Base-by-base conservation (phyloP, 75 land plant species). In the Pinus tabuliformis region DNA sequence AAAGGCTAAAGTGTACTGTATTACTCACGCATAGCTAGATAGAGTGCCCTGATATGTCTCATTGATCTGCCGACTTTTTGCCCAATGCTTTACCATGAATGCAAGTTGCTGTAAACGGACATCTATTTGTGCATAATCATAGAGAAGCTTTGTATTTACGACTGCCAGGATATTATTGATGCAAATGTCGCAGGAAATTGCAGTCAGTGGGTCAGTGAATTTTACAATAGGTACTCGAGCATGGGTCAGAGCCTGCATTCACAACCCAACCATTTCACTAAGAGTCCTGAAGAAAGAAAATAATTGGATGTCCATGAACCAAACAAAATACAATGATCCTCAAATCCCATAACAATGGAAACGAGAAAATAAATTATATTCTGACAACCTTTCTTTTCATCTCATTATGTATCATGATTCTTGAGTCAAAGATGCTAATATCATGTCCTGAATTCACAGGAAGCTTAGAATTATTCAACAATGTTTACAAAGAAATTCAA, bases 221-320 rank as follows among this genome's bases (percentile, higher is more conserved):
- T 97, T 97, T 68, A 97, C 98, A 54, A 97, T 95, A 37, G 99
- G 99, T 22, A 97, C 99, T 74, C 99, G 86, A 5, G 99, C 99
- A 82, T 90, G 92, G 14, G 98, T 91, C 75, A 97, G 73, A 70
- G 99, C 95, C 99, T 97, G 87, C 20, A 87, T 18, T 18, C 54
- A 36, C 17, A 30, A 33, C 17, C 60, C 22, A 76, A 17, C 7
- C 68, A 37, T 37, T 76, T 62, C 28, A 64, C 52, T 4, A 59
- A 59, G 61, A 20, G 61, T 21, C 61, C 8, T 59, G 61, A 21
- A 59, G 22, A 21, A 21, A 59, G 6, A 59, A 59, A 59, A 59
- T 1, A 59, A 59, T 3, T 9, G 54, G 54, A 49, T 8, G 54
- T 49, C 54, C 54, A 49, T 49, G 54, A 49, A 49, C 54, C 8